phyloP scores from a whole-genome alignment of 257 asterid species.

The Nicotiana knightiana region DNA sequence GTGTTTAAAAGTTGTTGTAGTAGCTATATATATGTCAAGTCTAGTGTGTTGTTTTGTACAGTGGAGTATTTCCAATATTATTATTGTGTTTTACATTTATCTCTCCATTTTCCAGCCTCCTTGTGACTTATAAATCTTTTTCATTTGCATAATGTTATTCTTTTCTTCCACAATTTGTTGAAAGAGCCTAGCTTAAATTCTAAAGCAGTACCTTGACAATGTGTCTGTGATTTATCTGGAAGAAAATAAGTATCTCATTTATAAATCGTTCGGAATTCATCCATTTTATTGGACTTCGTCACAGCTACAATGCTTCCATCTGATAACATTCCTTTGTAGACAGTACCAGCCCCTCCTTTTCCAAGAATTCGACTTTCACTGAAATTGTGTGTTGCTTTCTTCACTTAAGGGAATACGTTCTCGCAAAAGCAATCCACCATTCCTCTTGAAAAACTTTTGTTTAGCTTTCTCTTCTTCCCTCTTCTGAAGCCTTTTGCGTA shows the following conservation, averaged over 20 bases:
- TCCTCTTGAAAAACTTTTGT: conserved; percentile 26
- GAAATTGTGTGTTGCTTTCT: conserved; percentile 20
- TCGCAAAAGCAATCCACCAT: conserved; percentile 34
- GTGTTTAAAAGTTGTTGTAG: background rate
- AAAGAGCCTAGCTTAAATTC: background rate
- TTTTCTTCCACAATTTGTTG: background rate
- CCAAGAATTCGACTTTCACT: conserved; percentile 5
- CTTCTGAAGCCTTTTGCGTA: conserved; percentile 1
- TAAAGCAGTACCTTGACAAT: background rate
- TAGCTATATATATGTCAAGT: background rate
- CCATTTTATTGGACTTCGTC: conserved; percentile 31
- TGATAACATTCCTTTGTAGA: conserved; percentile 1
- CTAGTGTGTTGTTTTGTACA: background rate
- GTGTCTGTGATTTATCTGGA: conserved; percentile 27
- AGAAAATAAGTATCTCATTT: conserved; percentile 28
- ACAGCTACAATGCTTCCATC: conserved; percentile 30
- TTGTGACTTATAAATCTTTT: background rate
- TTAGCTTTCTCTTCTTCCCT: conserved; percentile 16
- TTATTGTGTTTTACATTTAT: background rate
- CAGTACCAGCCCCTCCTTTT: background rate
- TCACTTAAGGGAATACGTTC: conserved; percentile 17
- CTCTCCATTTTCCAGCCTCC: background rate
- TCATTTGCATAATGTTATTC: background rate
- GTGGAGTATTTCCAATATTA: background rate
- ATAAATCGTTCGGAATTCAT: conserved; percentile 28